Percentiles rank a stretch among this genome's conserved stretches.
phyloP scores from a whole-genome alignment of 495 filamentous ascomycete species.

The Penicillium tannophilum region DNA sequence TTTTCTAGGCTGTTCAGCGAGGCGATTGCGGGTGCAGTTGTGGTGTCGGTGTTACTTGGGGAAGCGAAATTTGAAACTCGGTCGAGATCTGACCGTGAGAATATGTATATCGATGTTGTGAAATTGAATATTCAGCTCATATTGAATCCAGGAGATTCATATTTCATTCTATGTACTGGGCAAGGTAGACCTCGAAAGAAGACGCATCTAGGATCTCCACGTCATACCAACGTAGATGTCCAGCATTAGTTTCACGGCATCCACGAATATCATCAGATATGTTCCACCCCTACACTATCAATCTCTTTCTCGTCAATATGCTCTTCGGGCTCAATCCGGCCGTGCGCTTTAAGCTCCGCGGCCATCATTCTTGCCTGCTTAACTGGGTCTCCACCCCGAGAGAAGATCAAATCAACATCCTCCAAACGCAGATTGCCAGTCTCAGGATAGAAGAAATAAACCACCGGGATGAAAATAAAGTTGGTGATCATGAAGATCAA shows the following conservation, averaged over 20 bases:
- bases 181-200: too few relatives aligned
- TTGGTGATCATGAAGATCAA: constrained; percentile 63
- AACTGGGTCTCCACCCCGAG: constrained; percentile 22
- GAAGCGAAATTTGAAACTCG: neutral
- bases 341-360: constrained; percentile 20
- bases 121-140: neutral
- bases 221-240: too few relatives aligned
- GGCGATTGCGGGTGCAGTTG: neutral
- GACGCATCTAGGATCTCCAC: too few relatives aligned
- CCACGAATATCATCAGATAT: neutral
- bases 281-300: constrained; percentile 13
- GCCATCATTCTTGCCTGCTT: constrained; percentile 19
- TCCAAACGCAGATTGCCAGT: constrained; percentile 48
- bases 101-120: neutral
- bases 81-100: neutral
- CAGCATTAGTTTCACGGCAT: too few relatives aligned
- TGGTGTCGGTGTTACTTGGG: neutral
- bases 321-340: constrained; percentile 12
- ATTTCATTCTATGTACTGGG: too few relatives aligned
- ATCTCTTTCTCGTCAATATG: constrained; percentile 11
- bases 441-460: constrained; percentile 49
- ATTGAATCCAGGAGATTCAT: neutral
- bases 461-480: constrained; percentile 44
- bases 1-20: constrained; percentile 12
- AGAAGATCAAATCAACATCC: constrained; percentile 39